Conservation (phyloP, 306 rosid species). For the Trifolium subterraneum region DNA sequence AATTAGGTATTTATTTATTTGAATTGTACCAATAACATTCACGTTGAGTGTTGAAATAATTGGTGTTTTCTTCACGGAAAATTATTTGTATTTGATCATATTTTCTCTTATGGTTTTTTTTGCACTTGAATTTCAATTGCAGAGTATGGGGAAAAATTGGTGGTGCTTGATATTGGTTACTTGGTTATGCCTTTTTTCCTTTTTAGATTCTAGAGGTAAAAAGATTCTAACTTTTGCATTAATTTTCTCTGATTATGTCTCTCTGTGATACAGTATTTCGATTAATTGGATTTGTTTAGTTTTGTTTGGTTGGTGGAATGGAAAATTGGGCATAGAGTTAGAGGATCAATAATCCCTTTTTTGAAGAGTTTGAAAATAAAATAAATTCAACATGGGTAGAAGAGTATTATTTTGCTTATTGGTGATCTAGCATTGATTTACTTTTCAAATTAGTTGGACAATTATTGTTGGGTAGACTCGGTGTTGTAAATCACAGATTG, state of each 20-base stretch:
- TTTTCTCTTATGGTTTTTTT: not conserved
- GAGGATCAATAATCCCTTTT: not conserved
- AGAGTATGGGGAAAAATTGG: constrained; percentile 62
- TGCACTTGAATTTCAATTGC: constrained; percentile 25
- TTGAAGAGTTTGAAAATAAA: not conserved
- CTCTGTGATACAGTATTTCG: not conserved
- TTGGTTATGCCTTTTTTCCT: constrained; percentile 46
- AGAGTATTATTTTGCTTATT: not conserved
- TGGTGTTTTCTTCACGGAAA: not conserved
- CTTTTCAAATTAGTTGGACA: constrained; percentile 2
- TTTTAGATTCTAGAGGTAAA: constrained; percentile 68
- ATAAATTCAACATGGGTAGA: not conserved
- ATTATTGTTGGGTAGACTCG: not conserved
- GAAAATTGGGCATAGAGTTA: not conserved
- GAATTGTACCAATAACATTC: constrained; percentile 5
- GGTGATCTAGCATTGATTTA: not conserved
- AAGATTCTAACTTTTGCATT: constrained; percentile 13
- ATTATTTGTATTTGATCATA: not conserved
- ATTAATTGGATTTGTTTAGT: constrained; percentile 11
- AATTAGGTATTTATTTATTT: not conserved
- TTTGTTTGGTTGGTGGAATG: constrained; percentile 13
- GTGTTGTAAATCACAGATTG: not conserved
- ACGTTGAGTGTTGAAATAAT: constrained; percentile 9
- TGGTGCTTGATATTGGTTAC: constrained; percentile 60
- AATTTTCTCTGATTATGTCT: constrained; percentile 1